Evolutionary conservation across 2,329 filamentous ascomycete genomes (phyloP), one percentile per base, ranked within the genome.

Genomic region (Calycina herbarum): DNA sequence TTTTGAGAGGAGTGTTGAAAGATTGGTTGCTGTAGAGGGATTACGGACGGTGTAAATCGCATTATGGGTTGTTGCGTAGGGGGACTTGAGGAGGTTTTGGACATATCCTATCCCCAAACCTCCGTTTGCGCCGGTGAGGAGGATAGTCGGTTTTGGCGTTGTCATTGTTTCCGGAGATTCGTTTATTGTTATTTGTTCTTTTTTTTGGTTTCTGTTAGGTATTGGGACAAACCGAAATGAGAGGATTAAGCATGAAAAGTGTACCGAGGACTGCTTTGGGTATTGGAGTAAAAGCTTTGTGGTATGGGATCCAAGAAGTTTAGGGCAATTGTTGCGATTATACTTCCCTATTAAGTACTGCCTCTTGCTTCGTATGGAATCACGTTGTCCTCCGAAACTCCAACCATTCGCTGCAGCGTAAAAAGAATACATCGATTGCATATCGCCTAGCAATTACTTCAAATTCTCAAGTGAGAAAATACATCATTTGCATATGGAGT

Each of bases 101-200:
- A 69, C 63, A 13, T 66, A 68, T 11, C 68, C 68, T 27, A 63
- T 63, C 24, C 73, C 73, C 1, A 75, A 68, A 35, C 71, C 73
- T 20, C 73, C 72, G 54, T 70, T 69, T 56, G 72, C 72, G 3
- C 72, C 71, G 1, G 72, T 73, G 24, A 72, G 60, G 27, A 74
- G 54, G 59, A 73, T 66, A 5, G 60, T 54, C n/a, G 60, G 60
- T 56, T 62, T 62, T 17, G 40, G 45, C 1, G 20, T 27, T 27
- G 45, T 24, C 45, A 51, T 51, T 11, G 7, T 11, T 20, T 38
- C 8, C 2, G 35, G 13, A 1, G 35, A 13, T 15, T 11, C 2
- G 13, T 6, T 10, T 38, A 5, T 48, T 51, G 6, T 45, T n/a
- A 4, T n/a, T 45, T 8, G 17, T 45, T 45, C 5, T 6, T 1